Percentiles rank a stretch among this genome's conserved stretches.
Evolutionary conservation across 331 rosid species (phyloP).

Genomic region (Rosa hybrid): DNA sequence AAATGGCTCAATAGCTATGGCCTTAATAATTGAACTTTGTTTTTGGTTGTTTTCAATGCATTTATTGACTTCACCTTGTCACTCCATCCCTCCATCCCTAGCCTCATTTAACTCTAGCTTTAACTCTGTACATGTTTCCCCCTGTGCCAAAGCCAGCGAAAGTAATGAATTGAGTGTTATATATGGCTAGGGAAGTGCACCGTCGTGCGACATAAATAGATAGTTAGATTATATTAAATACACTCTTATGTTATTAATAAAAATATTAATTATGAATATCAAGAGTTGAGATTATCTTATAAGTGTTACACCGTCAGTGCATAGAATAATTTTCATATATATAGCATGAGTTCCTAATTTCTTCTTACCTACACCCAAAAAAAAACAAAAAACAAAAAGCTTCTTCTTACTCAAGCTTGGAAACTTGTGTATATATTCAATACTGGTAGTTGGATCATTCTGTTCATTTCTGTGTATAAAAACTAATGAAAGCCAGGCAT

Average conservation of each 20-base stretch:
- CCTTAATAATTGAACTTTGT: constrained; percentile 8
- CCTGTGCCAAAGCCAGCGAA: neutral
- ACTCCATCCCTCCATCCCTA: constrained; percentile 4
- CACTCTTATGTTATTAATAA: too few relatives aligned
- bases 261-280: too few relatives aligned
- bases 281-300: too few relatives aligned
- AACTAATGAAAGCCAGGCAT: neutral
- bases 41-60: neutral
- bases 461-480: neutral
- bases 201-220: too few relatives aligned
- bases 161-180: neutral
- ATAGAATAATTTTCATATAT: too few relatives aligned
- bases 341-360: neutral
- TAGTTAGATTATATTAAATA: too few relatives aligned
- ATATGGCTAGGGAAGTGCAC: neutral
- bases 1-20: neutral
- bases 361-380: neutral
- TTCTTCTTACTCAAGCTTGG: neutral
- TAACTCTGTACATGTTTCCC: neutral
- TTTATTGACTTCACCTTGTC: neutral
- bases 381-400: neutral
- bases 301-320: too few relatives aligned
- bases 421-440: neutral
- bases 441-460: neutral
- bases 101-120: neutral